These are phyloP conservation scores for Naganishia onofrii DNA, from an alignment of 768 basidiomycete genomes.

Conservation along the genomic window DNA sequence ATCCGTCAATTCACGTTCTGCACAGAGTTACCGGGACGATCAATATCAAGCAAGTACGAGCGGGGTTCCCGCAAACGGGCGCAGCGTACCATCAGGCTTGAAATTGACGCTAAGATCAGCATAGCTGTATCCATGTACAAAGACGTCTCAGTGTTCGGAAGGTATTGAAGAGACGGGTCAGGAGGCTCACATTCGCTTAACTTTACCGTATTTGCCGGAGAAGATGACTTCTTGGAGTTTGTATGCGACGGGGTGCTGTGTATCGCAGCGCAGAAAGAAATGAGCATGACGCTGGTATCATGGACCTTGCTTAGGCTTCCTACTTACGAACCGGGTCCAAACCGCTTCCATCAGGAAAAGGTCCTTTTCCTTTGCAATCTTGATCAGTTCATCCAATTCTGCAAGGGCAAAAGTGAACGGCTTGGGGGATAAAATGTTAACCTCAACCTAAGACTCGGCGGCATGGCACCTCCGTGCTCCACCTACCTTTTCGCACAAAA, in stretches of 20 bases:
- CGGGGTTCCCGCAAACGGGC: background rate
- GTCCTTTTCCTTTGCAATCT: conserved; percentile 70
- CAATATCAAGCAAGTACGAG: background rate
- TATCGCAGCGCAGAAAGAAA: background rate
- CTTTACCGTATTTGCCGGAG: conserved; percentile 46
- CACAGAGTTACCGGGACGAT: background rate
- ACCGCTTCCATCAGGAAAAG: conserved; percentile 91
- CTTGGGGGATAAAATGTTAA: conserved; percentile 16
- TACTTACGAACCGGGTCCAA: conserved; percentile 73
- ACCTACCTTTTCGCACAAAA: conserved; percentile 74
- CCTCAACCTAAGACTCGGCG: background rate
- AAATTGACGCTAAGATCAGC: conserved; percentile 77
- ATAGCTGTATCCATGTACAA: conserved; percentile 48
- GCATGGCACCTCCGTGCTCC: background rate
- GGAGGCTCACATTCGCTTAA: conserved; percentile 40
- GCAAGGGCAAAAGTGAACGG: conserved; percentile 74
- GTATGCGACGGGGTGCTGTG: conserved; percentile 46
- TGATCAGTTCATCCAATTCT: conserved; percentile 70
- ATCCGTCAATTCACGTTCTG: conserved; percentile 66
- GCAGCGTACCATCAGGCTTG: conserved; percentile 61
- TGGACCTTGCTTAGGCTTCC: conserved; percentile 5
- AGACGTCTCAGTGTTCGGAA: background rate
- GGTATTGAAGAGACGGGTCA: background rate
- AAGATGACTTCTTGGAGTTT: conserved; percentile 44
- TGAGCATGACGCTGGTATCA: conserved; percentile 13